Percentiles rank a stretch among this genome's conserved stretches.
Conservation (phyloP, 2,329 filamentous ascomycete genomes). For the Claviceps purpurea region DNA sequence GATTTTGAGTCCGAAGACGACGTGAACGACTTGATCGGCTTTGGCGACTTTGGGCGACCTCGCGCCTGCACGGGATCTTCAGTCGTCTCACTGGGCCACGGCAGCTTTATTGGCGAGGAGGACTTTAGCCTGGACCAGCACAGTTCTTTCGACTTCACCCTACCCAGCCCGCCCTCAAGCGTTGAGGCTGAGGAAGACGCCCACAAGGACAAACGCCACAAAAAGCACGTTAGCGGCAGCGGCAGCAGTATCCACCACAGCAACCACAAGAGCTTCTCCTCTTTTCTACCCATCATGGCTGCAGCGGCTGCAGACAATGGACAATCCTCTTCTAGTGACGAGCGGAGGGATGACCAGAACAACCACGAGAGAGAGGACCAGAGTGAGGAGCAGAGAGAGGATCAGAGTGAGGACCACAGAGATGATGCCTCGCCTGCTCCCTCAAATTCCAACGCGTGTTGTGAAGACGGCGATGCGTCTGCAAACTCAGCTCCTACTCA, state of each 20-base stretch:
- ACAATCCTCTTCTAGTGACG: constrained; percentile 22
- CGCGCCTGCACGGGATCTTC: constrained; percentile 55
- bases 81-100: constrained; percentile 56
- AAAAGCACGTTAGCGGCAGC: constrained; percentile 36
- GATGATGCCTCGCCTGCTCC: constrained; percentile 22
- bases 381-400: no score
- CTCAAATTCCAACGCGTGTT: constrained; percentile 25
- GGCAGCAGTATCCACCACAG: constrained; percentile 23
- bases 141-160: constrained; percentile 44
- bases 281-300: constrained; percentile 29
- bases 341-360: constrained; percentile 13
- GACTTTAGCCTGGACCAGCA: constrained; percentile 65
- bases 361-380: no score
- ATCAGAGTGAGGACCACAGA: constrained; percentile 20
- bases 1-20: constrained; percentile 88
- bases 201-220: constrained; percentile 45
- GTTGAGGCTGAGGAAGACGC: constrained; percentile 25
- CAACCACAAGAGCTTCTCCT: constrained; percentile 27
- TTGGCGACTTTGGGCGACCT: constrained; percentile 54
- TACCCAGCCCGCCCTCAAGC: constrained; percentile 44
- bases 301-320: constrained; percentile 20
- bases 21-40: constrained; percentile 56
- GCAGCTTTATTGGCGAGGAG: constrained; percentile 63
- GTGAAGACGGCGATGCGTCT: constrained; percentile 28
- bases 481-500: constrained; percentile 37